These are phyloP conservation scores for Microcera coccophila DNA, from an alignment of 2,329 filamentous ascomycete species.

Conservation along the genomic window DNA sequence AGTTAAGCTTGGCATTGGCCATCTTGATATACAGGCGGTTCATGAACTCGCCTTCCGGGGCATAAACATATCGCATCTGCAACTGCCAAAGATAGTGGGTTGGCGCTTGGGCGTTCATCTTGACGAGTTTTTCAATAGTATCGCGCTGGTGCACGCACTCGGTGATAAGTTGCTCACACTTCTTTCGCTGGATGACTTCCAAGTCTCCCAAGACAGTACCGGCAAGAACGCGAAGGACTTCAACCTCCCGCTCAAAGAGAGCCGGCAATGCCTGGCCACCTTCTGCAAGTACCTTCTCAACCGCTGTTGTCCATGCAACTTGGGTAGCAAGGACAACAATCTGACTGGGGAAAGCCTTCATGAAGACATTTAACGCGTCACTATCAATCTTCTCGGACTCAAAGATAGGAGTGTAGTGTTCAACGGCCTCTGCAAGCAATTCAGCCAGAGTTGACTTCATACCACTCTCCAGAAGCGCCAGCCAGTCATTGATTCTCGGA, in stretches of 20 bases:
- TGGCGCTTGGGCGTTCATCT: slow-evolving; percentile 67
- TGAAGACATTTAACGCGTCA: slow-evolving; percentile 71
- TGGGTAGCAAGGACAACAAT: slow-evolving; percentile 94
- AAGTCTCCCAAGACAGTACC: slow-evolving; percentile 87
- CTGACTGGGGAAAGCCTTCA: slow-evolving; percentile 82
- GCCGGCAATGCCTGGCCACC: slow-evolving; percentile 66
- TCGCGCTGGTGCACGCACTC: slow-evolving; percentile 98
- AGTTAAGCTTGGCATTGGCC: slow-evolving; percentile 92
- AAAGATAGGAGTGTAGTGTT: slow-evolving; percentile 77
- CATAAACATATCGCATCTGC: slow-evolving; percentile 95
- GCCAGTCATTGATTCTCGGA: slow-evolving; percentile 97
- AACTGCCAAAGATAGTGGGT: slow-evolving; percentile 89
- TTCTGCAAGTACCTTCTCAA: slow-evolving; percentile 70
- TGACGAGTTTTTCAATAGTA: slow-evolving; percentile 79
- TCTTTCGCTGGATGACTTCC: slow-evolving; percentile 82
- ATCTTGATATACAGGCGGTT: slow-evolving; percentile 87
- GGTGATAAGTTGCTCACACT: slow-evolving; percentile 97
- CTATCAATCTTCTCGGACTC: slow-evolving; percentile 66
- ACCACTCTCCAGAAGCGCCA: slow-evolving; percentile 83
- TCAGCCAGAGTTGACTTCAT: slow-evolving; percentile 96
- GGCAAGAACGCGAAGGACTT: slow-evolving; percentile 80
- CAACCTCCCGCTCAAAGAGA: slow-evolving; percentile 78
- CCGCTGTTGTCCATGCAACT: slow-evolving; percentile 85
- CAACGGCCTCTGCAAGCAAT: slow-evolving; percentile 78
- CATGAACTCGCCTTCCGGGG: slow-evolving; percentile 72